Evolutionary conservation across 2,329 filamentous ascomycete species (phyloP).

Genomic region (Didymella pomorum): DNA sequence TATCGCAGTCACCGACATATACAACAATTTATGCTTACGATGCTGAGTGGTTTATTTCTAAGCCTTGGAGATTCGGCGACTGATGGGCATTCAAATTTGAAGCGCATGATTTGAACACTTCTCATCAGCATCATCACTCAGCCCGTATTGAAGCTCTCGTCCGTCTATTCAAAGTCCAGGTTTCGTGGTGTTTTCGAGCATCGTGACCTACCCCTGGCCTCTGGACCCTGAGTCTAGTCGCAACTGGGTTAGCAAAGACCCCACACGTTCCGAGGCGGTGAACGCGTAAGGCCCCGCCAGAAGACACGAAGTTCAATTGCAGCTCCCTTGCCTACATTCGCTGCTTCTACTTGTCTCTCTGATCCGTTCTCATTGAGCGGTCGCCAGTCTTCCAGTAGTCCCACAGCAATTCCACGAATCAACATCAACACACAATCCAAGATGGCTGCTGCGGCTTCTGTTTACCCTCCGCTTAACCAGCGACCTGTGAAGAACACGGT

Average conservation of each 20-base stretch:
- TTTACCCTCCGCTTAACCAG: constrained; percentile 78
- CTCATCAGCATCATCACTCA: neutral
- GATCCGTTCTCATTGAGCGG: neutral
- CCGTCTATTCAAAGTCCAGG: neutral
- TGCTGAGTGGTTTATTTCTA: neutral
- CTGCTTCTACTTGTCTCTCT: neutral
- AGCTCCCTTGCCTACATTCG: constrained; percentile 21
- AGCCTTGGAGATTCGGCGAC: neutral
- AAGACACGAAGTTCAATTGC: constrained; percentile 23
- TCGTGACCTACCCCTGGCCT: constrained; percentile 6
- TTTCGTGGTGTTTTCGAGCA: constrained; percentile 1
- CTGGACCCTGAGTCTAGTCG: constrained; percentile 20
- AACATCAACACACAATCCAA: constrained; percentile 15
- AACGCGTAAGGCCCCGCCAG: constrained; percentile 34
- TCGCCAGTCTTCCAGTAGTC: neutral
- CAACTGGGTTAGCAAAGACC: constrained; percentile 26
- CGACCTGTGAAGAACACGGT: constrained; percentile 93
- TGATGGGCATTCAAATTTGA: neutral
- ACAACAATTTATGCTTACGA: neutral
- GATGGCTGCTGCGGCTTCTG: constrained; percentile 53
- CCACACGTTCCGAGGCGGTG: constrained; percentile 34
- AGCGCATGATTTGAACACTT: neutral
- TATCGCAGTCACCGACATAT: neutral
- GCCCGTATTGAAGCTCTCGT: neutral
- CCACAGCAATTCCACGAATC: neutral